Evolutionary conservation across 306 rosid genomes (phyloP), one percentile per base, ranked within the genome.

Genomic region (Castanospermum australe): DNA sequence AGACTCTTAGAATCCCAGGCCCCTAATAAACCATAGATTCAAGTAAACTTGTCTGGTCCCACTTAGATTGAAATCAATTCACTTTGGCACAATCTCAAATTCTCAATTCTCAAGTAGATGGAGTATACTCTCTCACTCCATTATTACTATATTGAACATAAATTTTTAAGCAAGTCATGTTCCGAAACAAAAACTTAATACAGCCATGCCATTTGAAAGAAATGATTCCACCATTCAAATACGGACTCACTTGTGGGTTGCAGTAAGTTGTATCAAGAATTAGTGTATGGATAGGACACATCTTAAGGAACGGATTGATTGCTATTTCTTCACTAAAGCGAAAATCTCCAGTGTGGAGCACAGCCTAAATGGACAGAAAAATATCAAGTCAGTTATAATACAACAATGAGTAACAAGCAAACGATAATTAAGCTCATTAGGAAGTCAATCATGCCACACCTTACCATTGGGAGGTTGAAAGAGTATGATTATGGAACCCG

Each of bases 211-310:
- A 65, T 36, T 63, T 56, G 47, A 72, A 36, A 66, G 62, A 86
- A 42, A 71, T 38, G 10, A 78, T 50, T 78, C 38, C 57, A 17
- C 24, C 22, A 62, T 72, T 71, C 36, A 74, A 8, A 74, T 42
- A 36, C 54, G 81, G 72, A 86, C 84, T 92, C 72, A 90, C 99
- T 92, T 91, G 97, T 54, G 97, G 91, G 63, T 91, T 86, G 68
- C 99, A 94, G 83, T 94, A 94, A 61, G 97, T 94, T 74, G 99
- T 92, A 73, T 92, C 99, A 72, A 94, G 97, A 85, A 92, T 87
- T 28, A 94, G 86, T 5, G 97, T 92, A 67, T 89, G 87, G 55
- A 94, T 87, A 44, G 83, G 83, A 84, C 87, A 71, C 41, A 73
- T 71, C 77, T 32, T 87, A 41, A 92, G 79, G 54, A 91, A 35